A percentile compares a stretch with the other conserved stretches of the same genome.
Evolutionary conservation across 2,329 filamentous ascomycete genomes (phyloP).

Genomic region (Pezicula rhizophila): DNA sequence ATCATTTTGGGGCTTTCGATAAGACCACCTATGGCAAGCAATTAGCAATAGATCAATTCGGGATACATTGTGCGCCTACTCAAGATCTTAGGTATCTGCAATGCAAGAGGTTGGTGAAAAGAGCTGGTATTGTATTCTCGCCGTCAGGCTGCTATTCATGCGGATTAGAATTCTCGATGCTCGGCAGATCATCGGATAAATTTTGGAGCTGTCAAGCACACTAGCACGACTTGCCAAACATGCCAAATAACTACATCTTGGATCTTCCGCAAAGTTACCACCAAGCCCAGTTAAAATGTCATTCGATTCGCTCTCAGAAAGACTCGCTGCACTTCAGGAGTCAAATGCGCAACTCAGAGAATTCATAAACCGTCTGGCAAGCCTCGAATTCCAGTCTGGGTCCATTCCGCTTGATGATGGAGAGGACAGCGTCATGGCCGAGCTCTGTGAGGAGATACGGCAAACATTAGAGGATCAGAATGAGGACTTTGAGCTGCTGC

Average conservation of each 20-base stretch:
- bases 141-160: not conserved
- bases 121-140: not conserved
- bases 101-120: not conserved
- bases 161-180: not conserved
- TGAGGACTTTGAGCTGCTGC: constrained; percentile 75
- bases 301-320: constrained; percentile 55
- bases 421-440: constrained; percentile 50
- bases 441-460: constrained; percentile 76
- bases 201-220: not conserved
- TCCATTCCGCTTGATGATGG: constrained; percentile 43
- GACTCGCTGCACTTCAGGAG: constrained; percentile 54
- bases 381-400: constrained; percentile 52
- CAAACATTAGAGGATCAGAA: constrained; percentile 71
- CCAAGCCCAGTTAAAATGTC: constrained; percentile 40
- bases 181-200: not conserved
- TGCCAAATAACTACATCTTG: not conserved
- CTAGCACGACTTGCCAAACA: not conserved
- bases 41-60: constrained; percentile 2
- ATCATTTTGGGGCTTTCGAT: constrained; percentile 54
- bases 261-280: not conserved
- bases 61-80: not conserved
- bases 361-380: constrained; percentile 53
- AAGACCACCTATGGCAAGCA: not conserved
- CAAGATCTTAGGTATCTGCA: not conserved
- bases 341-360: constrained; percentile 51